phyloP scores from a whole-genome alignment of 177 flowering plant species.

The Vitis hybrid region DNA sequence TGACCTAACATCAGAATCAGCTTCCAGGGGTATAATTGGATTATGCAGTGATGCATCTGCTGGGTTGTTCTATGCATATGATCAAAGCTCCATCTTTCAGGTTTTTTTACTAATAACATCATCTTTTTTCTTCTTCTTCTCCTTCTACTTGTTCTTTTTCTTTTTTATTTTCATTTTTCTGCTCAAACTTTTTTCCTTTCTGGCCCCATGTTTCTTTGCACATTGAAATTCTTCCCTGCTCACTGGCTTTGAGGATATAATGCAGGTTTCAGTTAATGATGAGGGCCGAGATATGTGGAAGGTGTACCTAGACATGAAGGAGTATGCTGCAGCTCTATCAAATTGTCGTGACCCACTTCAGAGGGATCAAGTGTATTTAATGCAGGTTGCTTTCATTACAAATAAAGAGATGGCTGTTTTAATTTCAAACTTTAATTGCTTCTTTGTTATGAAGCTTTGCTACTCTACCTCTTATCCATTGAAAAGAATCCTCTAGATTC shows the following conservation, averaged over 20 bases:
- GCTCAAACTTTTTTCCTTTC: too few species aligned
- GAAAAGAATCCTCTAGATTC: not conserved
- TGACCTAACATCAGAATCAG: constrained; percentile 76
- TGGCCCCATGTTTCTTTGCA: not conserved
- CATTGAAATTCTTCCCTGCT: not conserved
- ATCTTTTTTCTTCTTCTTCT: not conserved
- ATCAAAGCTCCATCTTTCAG: constrained; percentile 93
- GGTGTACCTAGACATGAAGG: constrained; percentile 89
- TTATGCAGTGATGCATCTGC: constrained; percentile 99
- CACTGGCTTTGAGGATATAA: constrained; percentile 11
- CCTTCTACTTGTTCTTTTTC: not conserved
- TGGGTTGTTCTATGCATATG: constrained; percentile 96
- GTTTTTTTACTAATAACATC: constrained; percentile 32
- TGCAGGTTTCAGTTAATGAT: constrained; percentile 91
- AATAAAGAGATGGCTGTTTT: not conserved
- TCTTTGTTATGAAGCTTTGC: not conserved
- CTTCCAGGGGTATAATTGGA: constrained; percentile 82
- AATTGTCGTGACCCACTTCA: constrained; percentile 88
- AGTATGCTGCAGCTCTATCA: constrained; percentile 82
- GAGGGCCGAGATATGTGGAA: constrained; percentile 99
- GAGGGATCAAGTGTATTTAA: constrained; percentile 89
- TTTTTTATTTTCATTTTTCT: not conserved
- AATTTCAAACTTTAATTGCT: not conserved
- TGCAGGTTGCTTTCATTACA: constrained; percentile 54
- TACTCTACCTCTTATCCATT: not conserved